Evolutionary conservation across 2,329 filamentous ascomycete species (phyloP).

Genomic region (Penicillium concentricum): DNA sequence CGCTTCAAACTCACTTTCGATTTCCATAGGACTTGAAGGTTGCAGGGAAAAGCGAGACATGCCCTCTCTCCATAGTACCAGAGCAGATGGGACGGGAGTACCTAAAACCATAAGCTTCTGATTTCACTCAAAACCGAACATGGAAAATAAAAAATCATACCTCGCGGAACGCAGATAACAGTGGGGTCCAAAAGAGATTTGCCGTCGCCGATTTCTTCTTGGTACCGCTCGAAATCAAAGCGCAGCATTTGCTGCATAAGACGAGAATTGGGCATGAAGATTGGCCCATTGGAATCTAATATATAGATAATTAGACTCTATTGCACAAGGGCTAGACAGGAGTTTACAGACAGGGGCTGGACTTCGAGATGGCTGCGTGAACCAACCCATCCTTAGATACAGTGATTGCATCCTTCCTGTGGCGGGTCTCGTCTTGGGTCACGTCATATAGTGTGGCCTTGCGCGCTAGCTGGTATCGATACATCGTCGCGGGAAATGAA

Average conservation of each 20-base stretch:
- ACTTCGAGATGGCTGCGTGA: constrained; percentile 4
- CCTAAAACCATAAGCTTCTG: not conserved
- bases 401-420: constrained; percentile 5
- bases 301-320: not conserved
- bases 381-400: constrained; percentile 5
- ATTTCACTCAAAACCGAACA: not conserved
- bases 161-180: constrained; percentile 3
- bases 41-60: constrained; percentile 6
- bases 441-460: constrained; percentile 8
- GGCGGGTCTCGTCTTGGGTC: constrained; percentile 5
- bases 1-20: not conserved
- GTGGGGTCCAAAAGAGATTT: constrained; percentile 2
- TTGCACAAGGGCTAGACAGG: not conserved
- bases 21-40: constrained; percentile 2
- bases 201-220: constrained; percentile 2
- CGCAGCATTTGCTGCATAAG: constrained; percentile 11
- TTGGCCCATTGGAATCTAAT: constrained; percentile 8
- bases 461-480: constrained; percentile 5
- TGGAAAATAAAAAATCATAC: not conserved
- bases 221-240: constrained; percentile 8
- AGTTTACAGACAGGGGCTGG: constrained; percentile 6
- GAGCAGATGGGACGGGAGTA: constrained; percentile 2
- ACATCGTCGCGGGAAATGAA: constrained; percentile 8
- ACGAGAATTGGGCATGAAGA: constrained; percentile 10
- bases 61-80: constrained; percentile 8